These are phyloP conservation scores for Eleusine coracana DNA, from an alignment of 176 grass and related monocot species.

Conservation along the genomic window DNA sequence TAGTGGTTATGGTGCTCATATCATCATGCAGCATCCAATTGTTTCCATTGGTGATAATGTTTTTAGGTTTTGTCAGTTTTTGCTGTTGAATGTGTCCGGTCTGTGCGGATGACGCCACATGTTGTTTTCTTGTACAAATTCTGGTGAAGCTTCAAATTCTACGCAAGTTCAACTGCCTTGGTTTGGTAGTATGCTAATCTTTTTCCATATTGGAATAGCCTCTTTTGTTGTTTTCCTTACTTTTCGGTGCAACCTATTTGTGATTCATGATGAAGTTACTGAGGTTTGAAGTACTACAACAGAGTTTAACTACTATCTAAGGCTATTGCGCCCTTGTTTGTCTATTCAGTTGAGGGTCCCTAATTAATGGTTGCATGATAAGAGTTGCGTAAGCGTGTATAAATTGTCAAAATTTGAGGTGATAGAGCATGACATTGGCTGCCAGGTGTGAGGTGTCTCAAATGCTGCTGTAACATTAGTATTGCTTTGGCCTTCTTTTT, in stretches of 20 bases:
- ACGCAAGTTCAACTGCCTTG: neutral
- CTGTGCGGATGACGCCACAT: neutral
- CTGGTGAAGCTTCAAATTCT: neutral
- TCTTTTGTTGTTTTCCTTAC: neutral
- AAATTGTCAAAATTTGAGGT: constrained; percentile 16
- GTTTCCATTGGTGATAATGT: neutral
- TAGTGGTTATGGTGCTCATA: too few species aligned
- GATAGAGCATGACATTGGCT: neutral
- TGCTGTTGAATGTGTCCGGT: neutral
- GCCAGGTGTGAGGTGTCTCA: neutral
- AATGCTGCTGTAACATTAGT: neutral
- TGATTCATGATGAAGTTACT: constrained; percentile 8
- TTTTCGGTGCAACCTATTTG: neutral
- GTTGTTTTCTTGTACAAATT: neutral
- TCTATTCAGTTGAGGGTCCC: neutral
- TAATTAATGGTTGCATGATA: constrained; percentile 4
- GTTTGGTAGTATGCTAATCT: neutral
- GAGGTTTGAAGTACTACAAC: neutral
- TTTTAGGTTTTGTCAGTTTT: constrained; percentile 23
- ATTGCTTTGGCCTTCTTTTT: neutral
- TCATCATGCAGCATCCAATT: neutral
- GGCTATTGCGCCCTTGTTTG: neutral
- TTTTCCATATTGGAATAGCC: neutral
- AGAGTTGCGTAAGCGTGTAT: neutral
- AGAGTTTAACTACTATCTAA: neutral